These are phyloP conservation scores for Phaffia tasmanica DNA, from an alignment of 768 basidiomycete species.

Conservation along the genomic window DNA sequence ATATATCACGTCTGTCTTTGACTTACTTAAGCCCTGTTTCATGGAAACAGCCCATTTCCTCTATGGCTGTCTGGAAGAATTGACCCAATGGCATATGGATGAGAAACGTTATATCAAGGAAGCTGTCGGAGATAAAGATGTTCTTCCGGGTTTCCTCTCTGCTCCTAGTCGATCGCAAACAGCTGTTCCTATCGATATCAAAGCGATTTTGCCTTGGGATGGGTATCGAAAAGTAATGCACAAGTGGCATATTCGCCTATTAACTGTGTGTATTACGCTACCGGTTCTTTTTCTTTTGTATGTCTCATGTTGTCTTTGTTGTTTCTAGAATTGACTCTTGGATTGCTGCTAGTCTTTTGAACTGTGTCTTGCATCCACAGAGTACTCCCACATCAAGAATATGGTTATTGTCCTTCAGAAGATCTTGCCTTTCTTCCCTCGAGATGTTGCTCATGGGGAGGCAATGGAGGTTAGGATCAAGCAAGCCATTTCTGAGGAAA, in stretches of 20 bases:
- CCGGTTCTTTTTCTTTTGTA: background rate
- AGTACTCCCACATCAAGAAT: slow-evolving; percentile 97
- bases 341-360: slow-evolving; percentile 71
- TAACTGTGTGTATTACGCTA: slow-evolving; percentile 46
- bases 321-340: background rate
- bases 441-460: slow-evolving; percentile 46
- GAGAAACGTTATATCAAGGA: slow-evolving; percentile 45
- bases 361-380: slow-evolving; percentile 70
- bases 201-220: slow-evolving; percentile 55
- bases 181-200: slow-evolving; percentile 37
- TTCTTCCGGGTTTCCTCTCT: slow-evolving; percentile 34
- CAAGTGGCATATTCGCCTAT: slow-evolving; percentile 76
- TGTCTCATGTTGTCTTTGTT: background rate
- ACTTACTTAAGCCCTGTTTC: background rate
- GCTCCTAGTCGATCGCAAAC: slow-evolving; percentile 40
- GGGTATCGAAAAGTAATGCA: slow-evolving; percentile 58
- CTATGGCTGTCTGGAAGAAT: slow-evolving; percentile 60
- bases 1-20: background rate
- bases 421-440: slow-evolving; percentile 76
- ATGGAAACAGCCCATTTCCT: slow-evolving; percentile 67
- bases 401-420: slow-evolving; percentile 88
- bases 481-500: slow-evolving; percentile 59
- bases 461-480: slow-evolving; percentile 53
- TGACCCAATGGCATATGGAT: slow-evolving; percentile 67
- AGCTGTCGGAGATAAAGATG: slow-evolving; percentile 61